Evolutionary conservation across 495 filamentous ascomycete genomes (phyloP).

Genomic region (Talaromyces stipitatus): DNA sequence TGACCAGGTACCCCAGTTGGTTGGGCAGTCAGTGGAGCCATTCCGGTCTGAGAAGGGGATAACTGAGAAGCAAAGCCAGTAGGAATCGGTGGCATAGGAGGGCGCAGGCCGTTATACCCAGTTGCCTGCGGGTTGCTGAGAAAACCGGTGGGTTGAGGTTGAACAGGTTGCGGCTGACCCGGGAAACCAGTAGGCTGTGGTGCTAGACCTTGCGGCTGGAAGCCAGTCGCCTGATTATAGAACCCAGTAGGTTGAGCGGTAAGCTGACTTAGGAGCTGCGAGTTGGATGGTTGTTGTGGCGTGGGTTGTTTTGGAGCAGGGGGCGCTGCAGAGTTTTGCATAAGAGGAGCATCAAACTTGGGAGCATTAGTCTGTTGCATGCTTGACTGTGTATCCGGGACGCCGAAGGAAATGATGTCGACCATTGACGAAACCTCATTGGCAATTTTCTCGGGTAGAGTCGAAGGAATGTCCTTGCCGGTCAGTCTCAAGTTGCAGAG

Average conservation of each 20-base stretch:
- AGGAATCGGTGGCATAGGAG: conserved; percentile 94
- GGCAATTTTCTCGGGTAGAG: conserved; percentile 74
- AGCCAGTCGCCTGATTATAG: conserved; percentile 51
- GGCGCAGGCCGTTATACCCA: conserved; percentile 67
- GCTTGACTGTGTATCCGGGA: conserved; percentile 65
- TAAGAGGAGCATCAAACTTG: conserved; percentile 60
- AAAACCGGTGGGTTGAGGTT: conserved; percentile 42
- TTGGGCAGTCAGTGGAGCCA: conserved; percentile 72
- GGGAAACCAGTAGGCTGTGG: conserved; percentile 40
- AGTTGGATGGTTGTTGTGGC: conserved; percentile 67
- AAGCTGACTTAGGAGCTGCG: conserved; percentile 70
- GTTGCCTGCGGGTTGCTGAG: conserved; percentile 49
- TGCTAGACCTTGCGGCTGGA: conserved; percentile 27
- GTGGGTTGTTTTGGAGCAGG: conserved; percentile 82
- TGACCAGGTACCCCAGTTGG: conserved; percentile 96
- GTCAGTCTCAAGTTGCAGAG: conserved; percentile 90
- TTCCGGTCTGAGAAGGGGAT: conserved; percentile 55
- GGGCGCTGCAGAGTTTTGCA: conserved; percentile 55
- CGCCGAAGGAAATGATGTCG: conserved; percentile 95
- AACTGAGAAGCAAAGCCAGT: conserved; percentile 64
- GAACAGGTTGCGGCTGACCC: conserved; percentile 32
- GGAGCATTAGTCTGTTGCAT: conserved; percentile 61
- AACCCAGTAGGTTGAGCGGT: conserved; percentile 60
- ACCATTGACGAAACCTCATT: conserved; percentile 99
- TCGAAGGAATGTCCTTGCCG: conserved; percentile 68